These are phyloP conservation scores for Capsicum pubescens DNA, from an alignment of 257 asterid genomes.

Conservation along the genomic window DNA sequence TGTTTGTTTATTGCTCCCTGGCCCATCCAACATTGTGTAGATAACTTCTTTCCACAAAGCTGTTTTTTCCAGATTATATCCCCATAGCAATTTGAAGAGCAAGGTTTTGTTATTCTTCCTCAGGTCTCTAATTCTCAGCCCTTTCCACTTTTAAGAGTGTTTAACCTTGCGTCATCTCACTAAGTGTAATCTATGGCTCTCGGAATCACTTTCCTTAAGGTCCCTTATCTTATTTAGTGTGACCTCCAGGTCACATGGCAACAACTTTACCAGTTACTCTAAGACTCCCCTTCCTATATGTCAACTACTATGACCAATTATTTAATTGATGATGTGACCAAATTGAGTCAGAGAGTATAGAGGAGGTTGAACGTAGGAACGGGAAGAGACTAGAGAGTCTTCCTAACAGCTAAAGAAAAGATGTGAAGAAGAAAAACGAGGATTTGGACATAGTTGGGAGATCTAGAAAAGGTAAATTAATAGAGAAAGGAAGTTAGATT, in stretches of 20 bases:
- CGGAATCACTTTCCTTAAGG: neutral
- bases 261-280: no score
- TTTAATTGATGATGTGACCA: neutral
- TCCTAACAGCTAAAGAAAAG: neutral
- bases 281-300: no score
- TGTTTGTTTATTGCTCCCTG: neutral
- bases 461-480: neutral
- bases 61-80: neutral
- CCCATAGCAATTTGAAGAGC: constrained; percentile 2
- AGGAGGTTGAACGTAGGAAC: neutral
- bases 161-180: neutral
- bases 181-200: neutral
- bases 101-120: neutral
- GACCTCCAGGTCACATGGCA: no score
- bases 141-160: neutral
- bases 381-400: neutral
- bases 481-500: neutral
- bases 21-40: neutral
- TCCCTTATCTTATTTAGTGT: neutral
- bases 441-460: neutral
- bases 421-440: neutral
- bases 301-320: neutral
- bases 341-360: neutral
- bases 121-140: neutral
- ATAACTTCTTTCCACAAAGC: neutral